These are phyloP conservation scores for Apiospora arundinis DNA, from an alignment of 2,329 filamentous ascomycete species.

Conservation along the genomic window DNA sequence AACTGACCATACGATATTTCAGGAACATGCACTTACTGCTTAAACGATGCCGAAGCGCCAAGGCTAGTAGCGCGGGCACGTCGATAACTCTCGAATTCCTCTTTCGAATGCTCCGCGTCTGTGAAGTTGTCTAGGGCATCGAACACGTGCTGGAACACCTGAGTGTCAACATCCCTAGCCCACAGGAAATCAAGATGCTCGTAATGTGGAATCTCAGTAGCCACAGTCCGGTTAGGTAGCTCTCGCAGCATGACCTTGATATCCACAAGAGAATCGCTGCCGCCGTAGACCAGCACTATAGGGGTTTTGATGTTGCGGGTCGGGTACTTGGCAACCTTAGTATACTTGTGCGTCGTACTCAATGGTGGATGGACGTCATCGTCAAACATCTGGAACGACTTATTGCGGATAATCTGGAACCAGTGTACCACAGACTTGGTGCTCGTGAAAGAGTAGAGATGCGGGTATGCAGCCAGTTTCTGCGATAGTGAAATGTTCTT, in stretches of 20 bases:
- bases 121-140: constrained; percentile 81
- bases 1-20: not conserved
- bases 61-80: constrained; percentile 58
- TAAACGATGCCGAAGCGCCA: constrained; percentile 41
- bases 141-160: constrained; percentile 92
- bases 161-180: constrained; percentile 81
- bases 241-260: constrained; percentile 92
- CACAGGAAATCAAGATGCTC: constrained; percentile 97
- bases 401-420: constrained; percentile 98
- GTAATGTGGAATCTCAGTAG: constrained; percentile 87
- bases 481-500: constrained; percentile 84
- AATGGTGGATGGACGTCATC: constrained; percentile 86
- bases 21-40: constrained; percentile 35
- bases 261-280: constrained; percentile 91
- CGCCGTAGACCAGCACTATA: constrained; percentile 91
- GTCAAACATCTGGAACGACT: constrained; percentile 98
- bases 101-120: constrained; percentile 61
- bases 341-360: constrained; percentile 78
- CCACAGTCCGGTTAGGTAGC: constrained; percentile 82
- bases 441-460: constrained; percentile 95
- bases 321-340: constrained; percentile 95
- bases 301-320: constrained; percentile 97
- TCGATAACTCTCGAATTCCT: constrained; percentile 66
- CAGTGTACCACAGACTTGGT: constrained; percentile 98
- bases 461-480: constrained; percentile 93